phyloP scores from a whole-genome alignment of 768 basidiomycete genomes.

The Kondoa malvinella region DNA sequence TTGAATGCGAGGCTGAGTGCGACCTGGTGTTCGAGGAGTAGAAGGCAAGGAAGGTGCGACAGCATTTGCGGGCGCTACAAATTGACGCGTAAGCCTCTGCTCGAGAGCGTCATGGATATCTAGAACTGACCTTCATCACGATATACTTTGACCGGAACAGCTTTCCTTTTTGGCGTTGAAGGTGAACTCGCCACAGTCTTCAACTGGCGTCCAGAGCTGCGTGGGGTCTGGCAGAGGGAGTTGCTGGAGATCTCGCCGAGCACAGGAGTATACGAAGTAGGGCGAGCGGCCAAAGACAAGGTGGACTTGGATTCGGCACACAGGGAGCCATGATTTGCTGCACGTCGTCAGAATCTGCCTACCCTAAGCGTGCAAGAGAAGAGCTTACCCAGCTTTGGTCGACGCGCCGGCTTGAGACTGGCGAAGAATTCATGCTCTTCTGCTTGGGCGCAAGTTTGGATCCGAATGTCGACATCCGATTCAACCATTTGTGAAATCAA shows the following conservation, averaged over 20 bases:
- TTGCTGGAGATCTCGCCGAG: not conserved
- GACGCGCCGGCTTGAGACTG: not conserved
- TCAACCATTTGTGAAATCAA: constrained; percentile 25
- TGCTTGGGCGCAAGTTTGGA: constrained; percentile 17
- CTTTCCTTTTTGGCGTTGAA: not conserved
- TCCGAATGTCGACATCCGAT: constrained; percentile 11
- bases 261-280: not conserved
- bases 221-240: not conserved
- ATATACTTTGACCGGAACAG: constrained; percentile 4
- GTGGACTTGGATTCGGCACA: not conserved
- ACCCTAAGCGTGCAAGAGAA: too few relatives aligned
- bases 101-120: too few relatives aligned
- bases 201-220: not conserved
- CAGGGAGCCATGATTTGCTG: not conserved
- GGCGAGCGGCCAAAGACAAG: not conserved
- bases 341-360: too few relatives aligned
- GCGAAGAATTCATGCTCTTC: constrained; percentile 23
- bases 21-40: not conserved
- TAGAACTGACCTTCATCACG: not conserved
- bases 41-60: too few relatives aligned
- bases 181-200: not conserved
- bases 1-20: not conserved
- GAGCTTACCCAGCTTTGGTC: not conserved
- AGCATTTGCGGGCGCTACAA: not conserved
- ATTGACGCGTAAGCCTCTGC: not conserved